Evolutionary conservation across 208 protist genomes (phyloP), one percentile per base, ranked within the genome.

Genomic region (Porcisia deanei): DNA sequence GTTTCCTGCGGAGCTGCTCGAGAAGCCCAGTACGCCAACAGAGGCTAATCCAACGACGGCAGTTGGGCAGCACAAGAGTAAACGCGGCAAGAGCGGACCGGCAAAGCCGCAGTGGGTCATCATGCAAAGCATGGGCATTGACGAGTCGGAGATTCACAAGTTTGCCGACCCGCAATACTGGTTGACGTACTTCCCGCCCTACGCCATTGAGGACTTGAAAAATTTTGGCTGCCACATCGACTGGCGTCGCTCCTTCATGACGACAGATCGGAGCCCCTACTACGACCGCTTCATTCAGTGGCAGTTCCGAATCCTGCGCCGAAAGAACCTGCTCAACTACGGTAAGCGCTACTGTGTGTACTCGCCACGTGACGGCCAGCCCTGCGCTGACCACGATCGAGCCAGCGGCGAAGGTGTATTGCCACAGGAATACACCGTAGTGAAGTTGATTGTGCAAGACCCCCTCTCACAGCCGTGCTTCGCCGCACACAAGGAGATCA

Each of bases 321-420:
- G 82, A 30, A 73, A 84, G n/a, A 92, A 92, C 20, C 91, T 99
- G 75, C 87, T 99, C 34, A 88, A 83, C 58, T 99, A 99, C 88
- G 99, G 98, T 76, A 99, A 99, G 87, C 91, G 99, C 60, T 97
- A 98, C 79, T 98, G 97, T 65, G 98, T 99, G 57, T 99, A 98
- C 88, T 99, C 99, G n/a, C 96, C 98, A 59, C 90, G 85, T 65
- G 99, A 99, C 80, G 84, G 90, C 1, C 99, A 99, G 91, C 98
- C 99, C 12, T 99, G 99, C 90, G 93, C 97, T 9, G 99, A 99
- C 87, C 99, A 99, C 86, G 99, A 99, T 71, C 93, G 99, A 59
- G 85, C 97, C 22, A 91, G 77, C 54, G 99, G 99, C 66, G 99
- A 99, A 86, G 99, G 99, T 73, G 98, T 97, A 5, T 85, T 90